Conservation (phyloP, 2,329 filamentous ascomycete genomes). For the Huntiella moniliformis region DNA sequence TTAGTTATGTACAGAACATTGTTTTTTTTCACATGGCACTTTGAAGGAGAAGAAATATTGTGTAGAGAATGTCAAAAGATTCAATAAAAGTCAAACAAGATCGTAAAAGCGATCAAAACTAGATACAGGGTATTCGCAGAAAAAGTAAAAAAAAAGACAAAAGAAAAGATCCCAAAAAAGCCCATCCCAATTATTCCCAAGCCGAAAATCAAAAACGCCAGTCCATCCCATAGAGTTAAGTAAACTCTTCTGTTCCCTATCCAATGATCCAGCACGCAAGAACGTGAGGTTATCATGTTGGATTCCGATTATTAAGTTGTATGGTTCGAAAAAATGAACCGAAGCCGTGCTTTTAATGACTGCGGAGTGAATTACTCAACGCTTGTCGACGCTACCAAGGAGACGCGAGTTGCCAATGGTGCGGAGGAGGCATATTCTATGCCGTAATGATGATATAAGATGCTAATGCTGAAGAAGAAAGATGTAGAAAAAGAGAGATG, state of each 20-base stretch:
- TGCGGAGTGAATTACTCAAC: not conserved
- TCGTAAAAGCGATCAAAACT: not conserved
- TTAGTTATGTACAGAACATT: no score
- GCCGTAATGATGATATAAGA: not conserved
- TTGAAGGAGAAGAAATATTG: no score
- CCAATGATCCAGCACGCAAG: no score
- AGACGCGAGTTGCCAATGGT: not conserved
- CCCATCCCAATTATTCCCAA: not conserved
- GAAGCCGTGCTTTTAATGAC: not conserved
- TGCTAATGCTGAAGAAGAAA: not conserved
- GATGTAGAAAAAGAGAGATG: not conserved
- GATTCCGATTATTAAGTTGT: no score
- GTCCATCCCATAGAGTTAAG: not conserved
- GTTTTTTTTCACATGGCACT: no score
- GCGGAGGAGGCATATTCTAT: not conserved
- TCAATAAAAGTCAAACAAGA: not conserved
- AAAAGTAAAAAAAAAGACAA: not conserved
- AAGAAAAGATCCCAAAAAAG: slow-evolving; percentile 2
- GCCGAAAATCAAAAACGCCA: not conserved
- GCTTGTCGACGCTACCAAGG: not conserved
- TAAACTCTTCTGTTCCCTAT: no score
- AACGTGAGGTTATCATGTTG: no score
- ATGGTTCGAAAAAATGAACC: not conserved
- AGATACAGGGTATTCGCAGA: not conserved
- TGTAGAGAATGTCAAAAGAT: no score